Percentiles rank a stretch among this genome's conserved stretches.
phyloP scores from a whole-genome alignment of 1,284 basidiomycete species.

The Phellopilus nigrolimitatus region DNA sequence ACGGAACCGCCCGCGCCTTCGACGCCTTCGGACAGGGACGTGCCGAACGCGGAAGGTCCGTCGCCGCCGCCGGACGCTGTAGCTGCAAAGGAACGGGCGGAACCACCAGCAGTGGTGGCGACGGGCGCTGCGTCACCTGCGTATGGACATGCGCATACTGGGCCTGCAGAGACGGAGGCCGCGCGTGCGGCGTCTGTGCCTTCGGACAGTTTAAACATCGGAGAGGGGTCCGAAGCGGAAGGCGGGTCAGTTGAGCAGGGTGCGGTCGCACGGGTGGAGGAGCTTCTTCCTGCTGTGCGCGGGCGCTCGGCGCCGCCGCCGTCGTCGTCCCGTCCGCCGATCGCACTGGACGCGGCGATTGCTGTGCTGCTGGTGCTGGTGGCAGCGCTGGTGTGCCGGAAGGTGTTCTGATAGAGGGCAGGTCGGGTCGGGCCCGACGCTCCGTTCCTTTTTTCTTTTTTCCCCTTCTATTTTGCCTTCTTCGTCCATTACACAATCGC shows the following conservation, averaged over 20 bases:
- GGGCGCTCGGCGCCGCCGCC: not conserved
- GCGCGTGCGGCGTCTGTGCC: no score
- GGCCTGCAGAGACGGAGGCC: not conserved
- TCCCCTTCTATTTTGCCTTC: slow-evolving; percentile 9
- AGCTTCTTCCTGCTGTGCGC: not conserved
- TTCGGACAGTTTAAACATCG: not conserved
- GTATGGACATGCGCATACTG: no score
- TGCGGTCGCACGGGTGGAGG: not conserved
- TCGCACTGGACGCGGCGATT: slow-evolving; percentile 23
- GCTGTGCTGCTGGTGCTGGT: slow-evolving; percentile 20
- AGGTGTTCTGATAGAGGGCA: slow-evolving; percentile 19
- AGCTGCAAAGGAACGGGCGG: no score
- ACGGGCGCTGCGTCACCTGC: no score
- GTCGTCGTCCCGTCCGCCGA: slow-evolving; percentile 18
- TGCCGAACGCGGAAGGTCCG: no score
- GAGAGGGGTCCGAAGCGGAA: not conserved
- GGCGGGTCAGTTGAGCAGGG: slow-evolving; percentile 2
- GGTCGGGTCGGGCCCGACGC: not conserved
- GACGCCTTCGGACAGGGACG: no score
- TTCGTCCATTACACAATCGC: no score
- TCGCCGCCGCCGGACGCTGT: no score
- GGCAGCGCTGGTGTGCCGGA: slow-evolving; percentile 20
- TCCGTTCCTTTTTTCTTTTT: not conserved
- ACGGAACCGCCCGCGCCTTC: no score
- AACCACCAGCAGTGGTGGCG: no score